Base-by-base conservation (phyloP, 2,329 filamentous ascomycete genomes). In the Diaporthe vaccinii region DNA sequence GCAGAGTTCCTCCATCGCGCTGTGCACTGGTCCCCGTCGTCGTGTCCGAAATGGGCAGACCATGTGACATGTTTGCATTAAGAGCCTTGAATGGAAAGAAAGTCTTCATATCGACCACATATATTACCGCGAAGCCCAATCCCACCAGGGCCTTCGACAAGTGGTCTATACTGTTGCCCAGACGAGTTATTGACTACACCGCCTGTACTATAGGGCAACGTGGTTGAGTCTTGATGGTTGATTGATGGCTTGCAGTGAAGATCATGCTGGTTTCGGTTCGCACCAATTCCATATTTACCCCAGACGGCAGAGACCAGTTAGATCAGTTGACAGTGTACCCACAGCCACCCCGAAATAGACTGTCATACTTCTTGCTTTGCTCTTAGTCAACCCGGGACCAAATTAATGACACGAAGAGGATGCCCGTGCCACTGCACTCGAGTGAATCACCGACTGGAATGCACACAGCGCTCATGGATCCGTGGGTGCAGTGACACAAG, bases 261-360 rank as follows among this genome's bases (percentile, higher is more conserved):
- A 69, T 69, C 65, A 55, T 55, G 49, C 65, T 69, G 49, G 65
- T 55, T 69, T 39, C 31, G 65, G 65, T 28, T 55, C 62, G 44
- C 44, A 49, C 28, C 41, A 67, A 44, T 51, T 67, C 62, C 62
- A 67, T 53, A 39, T 55, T 69, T 69, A 69, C 65, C 65, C 65
- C 65, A 22, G 65, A 69, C 65, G 65, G 49, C 65, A 68, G 46
- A 68, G 46, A 10, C 41, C 41, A 62, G 14, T 17, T 44, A 17
- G 41, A 6, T 12, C 44, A 46, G n/a, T 46, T 68, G 62, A 39
- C 20, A 36, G 15, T 53, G 46, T 53, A 53, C 34, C 65, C 65
- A 69, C 65, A 41, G 65, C 49, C 49, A 41, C 6, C 46, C 31
- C 22, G 34, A 69, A 25, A 34, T 22, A 46, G 59, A 20, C 59